Conservation (phyloP, 2,329 filamentous ascomycete species). For the Fusarium paranaense region DNA sequence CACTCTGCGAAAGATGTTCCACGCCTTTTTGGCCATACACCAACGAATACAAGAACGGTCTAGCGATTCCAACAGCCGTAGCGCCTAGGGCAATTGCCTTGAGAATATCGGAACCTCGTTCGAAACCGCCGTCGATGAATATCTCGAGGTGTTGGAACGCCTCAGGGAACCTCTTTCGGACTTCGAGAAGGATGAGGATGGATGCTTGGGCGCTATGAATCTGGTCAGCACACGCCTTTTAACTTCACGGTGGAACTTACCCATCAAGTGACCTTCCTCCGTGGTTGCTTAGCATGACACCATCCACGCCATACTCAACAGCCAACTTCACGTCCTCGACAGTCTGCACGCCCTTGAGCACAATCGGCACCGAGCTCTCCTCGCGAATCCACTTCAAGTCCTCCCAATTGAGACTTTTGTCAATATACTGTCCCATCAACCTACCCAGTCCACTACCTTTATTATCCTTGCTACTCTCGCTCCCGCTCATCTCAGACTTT, state of each 20-base stretch:
- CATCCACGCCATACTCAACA: constrained; percentile 61
- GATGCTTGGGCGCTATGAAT: constrained; percentile 52
- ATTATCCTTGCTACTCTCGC: constrained; percentile 59
- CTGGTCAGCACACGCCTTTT: background rate
- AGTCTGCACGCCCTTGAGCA: constrained; percentile 68
- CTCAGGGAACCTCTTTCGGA: constrained; percentile 61
- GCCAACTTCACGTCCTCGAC: constrained; percentile 66
- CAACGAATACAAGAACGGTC: constrained; percentile 64
- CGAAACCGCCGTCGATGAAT: constrained; percentile 65
- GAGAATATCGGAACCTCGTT: constrained; percentile 65
- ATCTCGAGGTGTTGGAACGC: constrained; percentile 62
- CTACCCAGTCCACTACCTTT: constrained; percentile 65
- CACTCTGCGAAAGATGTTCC: constrained; percentile 66
- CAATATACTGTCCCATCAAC: constrained; percentile 64
- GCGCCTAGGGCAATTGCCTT: constrained; percentile 66
- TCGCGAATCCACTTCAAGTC: constrained; percentile 65
- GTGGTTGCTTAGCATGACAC: constrained; percentile 69
- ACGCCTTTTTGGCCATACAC: constrained; percentile 67
- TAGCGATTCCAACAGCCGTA: constrained; percentile 64
- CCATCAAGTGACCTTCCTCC: constrained; percentile 68
- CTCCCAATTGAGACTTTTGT: constrained; percentile 62
- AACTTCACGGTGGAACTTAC: background rate
- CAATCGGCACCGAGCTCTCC: constrained; percentile 60
- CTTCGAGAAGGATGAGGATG: constrained; percentile 63
- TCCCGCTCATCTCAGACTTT: constrained; percentile 53